A percentile compares a stretch with the other conserved stretches of the same genome.
phyloP scores from a whole-genome alignment of 2,329 filamentous ascomycete genomes.

The Berkeleyomyces rouxiae region DNA sequence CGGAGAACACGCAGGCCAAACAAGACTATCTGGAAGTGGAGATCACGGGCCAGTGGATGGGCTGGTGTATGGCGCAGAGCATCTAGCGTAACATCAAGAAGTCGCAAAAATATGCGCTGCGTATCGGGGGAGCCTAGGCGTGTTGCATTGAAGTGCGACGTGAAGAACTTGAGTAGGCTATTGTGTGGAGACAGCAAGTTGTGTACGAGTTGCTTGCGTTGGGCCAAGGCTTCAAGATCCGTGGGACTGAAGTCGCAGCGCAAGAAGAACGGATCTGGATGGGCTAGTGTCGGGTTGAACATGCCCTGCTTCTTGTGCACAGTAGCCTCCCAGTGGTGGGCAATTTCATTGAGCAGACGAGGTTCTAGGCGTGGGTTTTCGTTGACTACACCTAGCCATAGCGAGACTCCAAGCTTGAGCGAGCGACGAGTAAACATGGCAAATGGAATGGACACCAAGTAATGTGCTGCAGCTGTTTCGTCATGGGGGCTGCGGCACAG shows the following conservation, averaged over 20 bases:
- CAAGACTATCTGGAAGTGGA: constrained; percentile 77
- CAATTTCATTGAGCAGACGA: constrained; percentile 70
- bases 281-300: constrained; percentile 56
- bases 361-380: constrained; percentile 83
- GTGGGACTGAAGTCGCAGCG: constrained; percentile 88
- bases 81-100: constrained; percentile 64
- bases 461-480: constrained; percentile 64
- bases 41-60: constrained; percentile 78
- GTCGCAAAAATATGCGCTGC: constrained; percentile 63
- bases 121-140: constrained; percentile 70
- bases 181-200: constrained; percentile 76
- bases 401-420: constrained; percentile 83
- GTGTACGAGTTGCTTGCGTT: constrained; percentile 62
- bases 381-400: constrained; percentile 95
- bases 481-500: constrained; percentile 64
- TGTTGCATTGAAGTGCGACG: constrained; percentile 87
- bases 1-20: constrained; percentile 66
- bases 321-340: constrained; percentile 78
- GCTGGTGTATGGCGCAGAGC: constrained; percentile 32
- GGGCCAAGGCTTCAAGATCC: constrained; percentile 57
- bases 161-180: constrained; percentile 71
- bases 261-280: constrained; percentile 75
- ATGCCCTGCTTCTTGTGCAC: constrained; percentile 63
- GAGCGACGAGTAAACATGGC: constrained; percentile 85
- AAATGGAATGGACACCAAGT: constrained; percentile 86